Percentiles rank a stretch among this genome's conserved stretches.
These are phyloP conservation scores for Miscanthus lutarioriparius DNA, from an alignment of 176 grass and related monocot species.

Conservation along the genomic window DNA sequence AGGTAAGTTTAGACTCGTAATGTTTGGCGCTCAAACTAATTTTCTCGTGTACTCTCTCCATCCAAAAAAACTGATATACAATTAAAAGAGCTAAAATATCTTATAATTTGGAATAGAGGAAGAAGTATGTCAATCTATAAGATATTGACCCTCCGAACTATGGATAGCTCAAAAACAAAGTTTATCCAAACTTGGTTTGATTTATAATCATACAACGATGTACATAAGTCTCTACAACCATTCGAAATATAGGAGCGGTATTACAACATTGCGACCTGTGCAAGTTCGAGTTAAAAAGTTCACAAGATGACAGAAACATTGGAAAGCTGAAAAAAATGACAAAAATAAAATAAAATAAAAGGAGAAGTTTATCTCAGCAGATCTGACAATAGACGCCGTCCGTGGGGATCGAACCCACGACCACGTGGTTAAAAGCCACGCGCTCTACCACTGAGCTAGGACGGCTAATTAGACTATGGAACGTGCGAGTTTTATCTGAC, in stretches of 20 bases:
- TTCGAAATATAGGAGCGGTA: too few species aligned
- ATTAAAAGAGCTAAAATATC: too few species aligned
- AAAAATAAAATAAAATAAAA: neutral
- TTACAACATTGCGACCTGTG: neutral
- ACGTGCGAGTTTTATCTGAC: too few species aligned
- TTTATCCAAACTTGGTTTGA: neutral
- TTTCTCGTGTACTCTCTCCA: too few species aligned
- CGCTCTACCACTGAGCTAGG: constrained; percentile 63
- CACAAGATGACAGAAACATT: neutral
- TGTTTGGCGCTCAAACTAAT: too few species aligned
- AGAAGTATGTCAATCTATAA: too few species aligned
- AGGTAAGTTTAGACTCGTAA: neutral
- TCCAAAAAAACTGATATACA: too few species aligned
- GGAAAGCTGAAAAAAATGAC: neutral
- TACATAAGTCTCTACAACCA: neutral
- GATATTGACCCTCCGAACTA: too few species aligned
- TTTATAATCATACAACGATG: neutral
- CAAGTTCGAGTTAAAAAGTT: neutral
- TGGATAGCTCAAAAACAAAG: too few species aligned
- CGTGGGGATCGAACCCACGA: constrained; percentile 62
- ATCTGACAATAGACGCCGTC: neutral
- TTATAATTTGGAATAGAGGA: too few species aligned
- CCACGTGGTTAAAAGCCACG: constrained; percentile 68
- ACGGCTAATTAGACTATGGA: neutral
- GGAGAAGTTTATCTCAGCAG: too few species aligned